A percentile compares a stretch with the other conserved stretches of the same genome.
These are phyloP conservation scores for Larix sibirica DNA, from an alignment of 83 land plant species.

Conservation along the genomic window DNA sequence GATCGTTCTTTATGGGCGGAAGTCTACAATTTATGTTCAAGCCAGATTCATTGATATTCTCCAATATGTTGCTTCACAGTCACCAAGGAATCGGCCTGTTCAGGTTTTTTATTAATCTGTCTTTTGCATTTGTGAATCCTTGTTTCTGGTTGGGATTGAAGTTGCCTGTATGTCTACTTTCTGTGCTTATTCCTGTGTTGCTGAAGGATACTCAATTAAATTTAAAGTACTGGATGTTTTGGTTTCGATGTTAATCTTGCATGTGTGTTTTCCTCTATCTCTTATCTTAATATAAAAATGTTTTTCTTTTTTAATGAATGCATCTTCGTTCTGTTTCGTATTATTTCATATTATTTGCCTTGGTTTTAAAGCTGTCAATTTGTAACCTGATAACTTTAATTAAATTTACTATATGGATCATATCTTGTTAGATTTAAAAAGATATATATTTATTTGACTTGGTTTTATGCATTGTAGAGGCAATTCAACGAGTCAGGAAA, in stretches of 20 bases:
- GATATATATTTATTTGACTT: not conserved
- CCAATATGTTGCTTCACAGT: conserved; percentile 88
- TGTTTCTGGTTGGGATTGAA: not conserved
- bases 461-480: not conserved
- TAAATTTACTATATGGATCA: not conserved
- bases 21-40: conserved; percentile 72
- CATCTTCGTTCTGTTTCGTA: not conserved
- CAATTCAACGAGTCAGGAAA: not conserved
- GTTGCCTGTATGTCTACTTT: not conserved
- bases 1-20: conserved; percentile 67
- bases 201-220: not conserved
- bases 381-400: not conserved
- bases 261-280: no score
- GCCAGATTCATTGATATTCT: conserved; percentile 79
- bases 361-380: not conserved
- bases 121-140: not conserved
- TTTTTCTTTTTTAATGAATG: not conserved
- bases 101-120: conserved; percentile 33
- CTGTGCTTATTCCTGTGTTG: not conserved
- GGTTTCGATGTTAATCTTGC: no score
- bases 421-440: not conserved
- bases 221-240: no score
- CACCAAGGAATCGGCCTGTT: conserved; percentile 51
- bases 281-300: not conserved
- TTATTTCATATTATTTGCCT: not conserved